Percentiles rank a stretch among this genome's conserved stretches.
phyloP scores from a whole-genome alignment of 495 filamentous ascomycete species.

The Antarctomyces pellizariae region DNA sequence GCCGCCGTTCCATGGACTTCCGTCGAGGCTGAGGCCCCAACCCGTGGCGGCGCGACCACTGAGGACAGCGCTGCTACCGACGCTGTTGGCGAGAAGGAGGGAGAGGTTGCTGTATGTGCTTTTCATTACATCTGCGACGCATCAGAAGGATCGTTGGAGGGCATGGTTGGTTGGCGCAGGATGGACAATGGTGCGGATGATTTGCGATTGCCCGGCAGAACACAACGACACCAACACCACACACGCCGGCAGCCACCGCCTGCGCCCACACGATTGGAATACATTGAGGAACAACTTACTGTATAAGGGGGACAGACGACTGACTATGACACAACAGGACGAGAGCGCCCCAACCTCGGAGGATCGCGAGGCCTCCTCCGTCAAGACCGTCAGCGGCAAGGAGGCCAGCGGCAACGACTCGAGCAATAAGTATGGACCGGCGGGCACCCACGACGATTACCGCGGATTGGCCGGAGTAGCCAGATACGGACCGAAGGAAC shows the following conservation, averaged over 20 bases:
- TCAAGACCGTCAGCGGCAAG: not conserved
- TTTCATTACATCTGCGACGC: not conserved
- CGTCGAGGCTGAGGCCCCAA: conserved; percentile 27
- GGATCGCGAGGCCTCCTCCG: not conserved
- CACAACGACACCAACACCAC: not conserved
- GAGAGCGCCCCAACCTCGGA: too few species aligned
- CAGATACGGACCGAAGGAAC: too few species aligned
- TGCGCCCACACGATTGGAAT: not conserved
- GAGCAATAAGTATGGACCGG: conserved; percentile 1
- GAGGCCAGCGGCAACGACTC: not conserved
- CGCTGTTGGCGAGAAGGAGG: conserved; percentile 5
- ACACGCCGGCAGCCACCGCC: not conserved
- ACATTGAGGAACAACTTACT: not conserved
- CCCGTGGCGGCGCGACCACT: not conserved
- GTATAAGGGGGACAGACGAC: too few species aligned
- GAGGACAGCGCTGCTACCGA: conserved; percentile 1
- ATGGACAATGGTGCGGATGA: not conserved
- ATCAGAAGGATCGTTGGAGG: not conserved
- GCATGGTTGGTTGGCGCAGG: too few species aligned
- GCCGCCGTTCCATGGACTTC: conserved; percentile 29
- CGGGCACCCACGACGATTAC: conserved; percentile 2
- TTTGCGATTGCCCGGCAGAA: not conserved
- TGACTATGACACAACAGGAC: too few species aligned
- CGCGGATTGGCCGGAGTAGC: conserved; percentile 4
- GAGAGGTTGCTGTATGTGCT: conserved; percentile 3